Evolutionary conservation across 139 green algal species (phyloP).

Genomic region (Chlorella sp.): DNA sequence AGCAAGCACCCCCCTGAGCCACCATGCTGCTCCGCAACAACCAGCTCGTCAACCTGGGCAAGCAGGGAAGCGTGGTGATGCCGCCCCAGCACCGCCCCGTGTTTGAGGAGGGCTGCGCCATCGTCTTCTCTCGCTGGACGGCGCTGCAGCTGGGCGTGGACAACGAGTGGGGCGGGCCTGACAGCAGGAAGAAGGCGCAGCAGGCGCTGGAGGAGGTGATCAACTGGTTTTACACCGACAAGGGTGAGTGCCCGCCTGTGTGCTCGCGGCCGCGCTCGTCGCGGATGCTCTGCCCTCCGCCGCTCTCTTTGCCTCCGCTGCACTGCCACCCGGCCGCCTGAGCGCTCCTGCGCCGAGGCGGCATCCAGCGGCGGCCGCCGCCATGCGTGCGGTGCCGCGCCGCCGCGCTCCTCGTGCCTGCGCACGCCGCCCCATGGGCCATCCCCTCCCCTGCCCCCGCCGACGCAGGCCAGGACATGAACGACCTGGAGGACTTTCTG

Average conservation of each 20-base stretch:
- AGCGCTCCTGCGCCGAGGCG: background rate
- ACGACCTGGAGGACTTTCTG: constrained; percentile 37
- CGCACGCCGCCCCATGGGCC: too few species aligned
- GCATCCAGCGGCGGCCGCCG: background rate
- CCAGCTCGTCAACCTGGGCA: constrained; percentile 26
- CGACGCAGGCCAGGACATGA: constrained; percentile 36
- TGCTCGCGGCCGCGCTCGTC: too few species aligned
- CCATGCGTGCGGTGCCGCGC: too few species aligned
- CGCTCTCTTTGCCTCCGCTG: too few species aligned
- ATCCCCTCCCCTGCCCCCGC: background rate
- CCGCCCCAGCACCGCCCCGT: constrained; percentile 22
- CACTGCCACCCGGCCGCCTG: too few species aligned
- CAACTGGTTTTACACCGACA: constrained; percentile 84
- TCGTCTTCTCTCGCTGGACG: constrained; percentile 84
- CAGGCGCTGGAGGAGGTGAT: constrained; percentile 72
- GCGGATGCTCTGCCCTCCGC: too few species aligned
- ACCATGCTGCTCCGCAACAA: constrained; percentile 44
- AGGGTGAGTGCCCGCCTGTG: constrained; percentile 52
- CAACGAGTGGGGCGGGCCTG: constrained; percentile 85
- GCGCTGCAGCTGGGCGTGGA: constrained; percentile 86
- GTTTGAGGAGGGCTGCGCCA: constrained; percentile 77
- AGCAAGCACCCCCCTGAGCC: too few species aligned
- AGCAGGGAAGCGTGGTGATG: background rate
- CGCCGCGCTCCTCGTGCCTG: too few species aligned
- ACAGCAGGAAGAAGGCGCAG: constrained; percentile 76